Conservation (phyloP, 164 flowering plant genomes). For the Tetracentron sinense region DNA sequence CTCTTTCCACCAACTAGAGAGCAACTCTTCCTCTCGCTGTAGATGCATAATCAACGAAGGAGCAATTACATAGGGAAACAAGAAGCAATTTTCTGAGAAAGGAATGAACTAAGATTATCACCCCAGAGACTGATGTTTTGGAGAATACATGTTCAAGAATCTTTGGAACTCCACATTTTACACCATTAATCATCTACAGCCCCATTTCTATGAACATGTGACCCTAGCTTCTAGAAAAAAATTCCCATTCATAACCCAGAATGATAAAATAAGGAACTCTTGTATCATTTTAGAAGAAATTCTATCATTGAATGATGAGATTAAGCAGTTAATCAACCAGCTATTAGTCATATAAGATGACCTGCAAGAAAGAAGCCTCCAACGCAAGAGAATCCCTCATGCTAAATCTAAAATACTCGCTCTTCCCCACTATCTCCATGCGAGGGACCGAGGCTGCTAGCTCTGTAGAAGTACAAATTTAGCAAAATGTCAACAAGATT, state of each 20-base stretch:
- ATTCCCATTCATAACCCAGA: too few relatives aligned
- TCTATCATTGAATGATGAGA: not conserved
- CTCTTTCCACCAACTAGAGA: conserved; percentile 94
- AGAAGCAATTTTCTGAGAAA: not conserved
- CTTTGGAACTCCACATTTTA: not conserved
- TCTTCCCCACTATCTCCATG: conserved; percentile 79
- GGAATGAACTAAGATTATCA: not conserved
- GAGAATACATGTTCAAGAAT: not conserved
- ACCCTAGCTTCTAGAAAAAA: not conserved
- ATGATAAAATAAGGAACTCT: too few relatives aligned
- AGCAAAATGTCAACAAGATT: not conserved
- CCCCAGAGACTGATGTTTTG: not conserved
- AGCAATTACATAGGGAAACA: not conserved
- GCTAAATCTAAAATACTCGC: conserved; percentile 90
- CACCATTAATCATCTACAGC: not conserved
- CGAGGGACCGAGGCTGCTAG: conserved; percentile 85
- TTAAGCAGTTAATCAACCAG: conserved; percentile 4
- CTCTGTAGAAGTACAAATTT: conserved; percentile 43
- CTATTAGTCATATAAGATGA: conserved; percentile 14
- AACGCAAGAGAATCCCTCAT: conserved; percentile 97
- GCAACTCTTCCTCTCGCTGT: conserved; percentile 91
- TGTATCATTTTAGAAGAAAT: not conserved
- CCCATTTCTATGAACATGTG: not conserved
- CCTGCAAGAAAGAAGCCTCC: conserved; percentile 98
- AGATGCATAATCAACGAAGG: conserved; percentile 1